phyloP scores from a whole-genome alignment of 2,329 filamentous ascomycete genomes.

The Leptographium wingfieldii region DNA sequence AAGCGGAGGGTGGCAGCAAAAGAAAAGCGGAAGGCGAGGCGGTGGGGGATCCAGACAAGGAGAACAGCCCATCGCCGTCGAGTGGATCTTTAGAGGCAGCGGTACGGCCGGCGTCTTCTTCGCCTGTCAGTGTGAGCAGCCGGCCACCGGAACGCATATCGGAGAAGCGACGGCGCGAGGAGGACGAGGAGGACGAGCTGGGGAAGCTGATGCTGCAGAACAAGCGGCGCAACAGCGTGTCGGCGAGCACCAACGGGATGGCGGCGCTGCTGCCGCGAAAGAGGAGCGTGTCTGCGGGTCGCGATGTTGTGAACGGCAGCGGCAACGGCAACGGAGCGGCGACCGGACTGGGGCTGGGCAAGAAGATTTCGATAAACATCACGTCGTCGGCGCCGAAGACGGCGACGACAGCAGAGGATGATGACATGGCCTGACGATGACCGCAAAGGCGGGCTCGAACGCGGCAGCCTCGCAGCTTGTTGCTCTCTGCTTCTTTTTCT shows the following conservation, averaged over 20 bases:
- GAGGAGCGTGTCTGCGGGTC: conserved; percentile 21
- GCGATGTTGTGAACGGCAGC: neutral
- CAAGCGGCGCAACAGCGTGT: conserved; percentile 43
- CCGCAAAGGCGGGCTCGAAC: neutral
- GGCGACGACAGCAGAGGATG: conserved; percentile 4
- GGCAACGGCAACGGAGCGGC: neutral
- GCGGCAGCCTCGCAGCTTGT: neutral
- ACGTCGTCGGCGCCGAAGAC: conserved; percentile 6
- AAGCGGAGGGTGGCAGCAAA: neutral
- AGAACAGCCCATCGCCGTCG: neutral
- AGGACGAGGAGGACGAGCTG: conserved; percentile 89
- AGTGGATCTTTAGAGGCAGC: neutral
- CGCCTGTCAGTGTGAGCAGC: neutral
- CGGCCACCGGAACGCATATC: conserved; percentile 62
- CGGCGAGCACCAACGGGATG: conserved; percentile 24
- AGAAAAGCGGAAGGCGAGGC: conserved; percentile 28
- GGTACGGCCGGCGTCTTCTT: neutral
- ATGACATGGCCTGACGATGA: conserved; percentile 5
- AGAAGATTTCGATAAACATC: conserved; percentile 12
- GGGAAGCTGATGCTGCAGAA: conserved; percentile 62
- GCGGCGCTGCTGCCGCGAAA: conserved; percentile 30
- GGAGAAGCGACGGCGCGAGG: conserved; percentile 82
- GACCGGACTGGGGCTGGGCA: neutral
- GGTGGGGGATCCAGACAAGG: neutral
- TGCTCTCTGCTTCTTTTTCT: neutral